These are phyloP conservation scores for Silene uniflora DNA, from an alignment of 148 eudicot genomes.

Conservation along the genomic window DNA sequence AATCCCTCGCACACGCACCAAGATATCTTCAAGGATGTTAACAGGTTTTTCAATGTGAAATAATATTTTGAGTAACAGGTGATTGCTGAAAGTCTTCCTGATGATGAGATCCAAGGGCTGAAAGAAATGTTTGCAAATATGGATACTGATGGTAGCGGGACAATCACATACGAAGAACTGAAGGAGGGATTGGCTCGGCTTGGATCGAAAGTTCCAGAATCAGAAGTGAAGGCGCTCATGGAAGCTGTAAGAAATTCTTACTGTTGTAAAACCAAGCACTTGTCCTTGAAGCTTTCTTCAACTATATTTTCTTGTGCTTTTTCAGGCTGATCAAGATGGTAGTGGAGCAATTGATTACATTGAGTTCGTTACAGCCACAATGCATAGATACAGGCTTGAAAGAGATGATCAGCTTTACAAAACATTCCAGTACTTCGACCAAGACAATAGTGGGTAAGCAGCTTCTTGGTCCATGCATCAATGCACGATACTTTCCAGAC, in stretches of 20 bases:
- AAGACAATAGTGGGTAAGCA: conserved; percentile 71
- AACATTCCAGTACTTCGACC: conserved; percentile 76
- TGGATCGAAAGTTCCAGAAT: conserved; percentile 77
- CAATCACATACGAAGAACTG: conserved; percentile 78
- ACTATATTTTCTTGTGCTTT: neutral
- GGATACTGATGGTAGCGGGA: conserved; percentile 75
- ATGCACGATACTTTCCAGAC: no score
- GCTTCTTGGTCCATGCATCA: neutral
- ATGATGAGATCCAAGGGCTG: conserved; percentile 80
- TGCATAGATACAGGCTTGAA: conserved; percentile 85
- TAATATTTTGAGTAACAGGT: conserved; percentile 35
- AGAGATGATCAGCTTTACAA: conserved; percentile 73
- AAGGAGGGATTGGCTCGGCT: conserved; percentile 71
- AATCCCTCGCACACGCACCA: neutral
- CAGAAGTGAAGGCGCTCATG: conserved; percentile 84
- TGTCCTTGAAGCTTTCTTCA: neutral
- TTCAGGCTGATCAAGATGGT: conserved; percentile 88
- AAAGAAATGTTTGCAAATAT: conserved; percentile 79
- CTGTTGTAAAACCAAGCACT: neutral
- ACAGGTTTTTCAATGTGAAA: neutral
- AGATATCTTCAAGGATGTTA: neutral
- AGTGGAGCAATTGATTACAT: conserved; percentile 88
- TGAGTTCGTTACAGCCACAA: conserved; percentile 82
- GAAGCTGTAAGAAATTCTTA: conserved; percentile 64
- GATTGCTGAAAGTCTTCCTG: conserved; percentile 77